Base-by-base conservation (phyloP, 345 rosid species). In the Lepidium africanum region DNA sequence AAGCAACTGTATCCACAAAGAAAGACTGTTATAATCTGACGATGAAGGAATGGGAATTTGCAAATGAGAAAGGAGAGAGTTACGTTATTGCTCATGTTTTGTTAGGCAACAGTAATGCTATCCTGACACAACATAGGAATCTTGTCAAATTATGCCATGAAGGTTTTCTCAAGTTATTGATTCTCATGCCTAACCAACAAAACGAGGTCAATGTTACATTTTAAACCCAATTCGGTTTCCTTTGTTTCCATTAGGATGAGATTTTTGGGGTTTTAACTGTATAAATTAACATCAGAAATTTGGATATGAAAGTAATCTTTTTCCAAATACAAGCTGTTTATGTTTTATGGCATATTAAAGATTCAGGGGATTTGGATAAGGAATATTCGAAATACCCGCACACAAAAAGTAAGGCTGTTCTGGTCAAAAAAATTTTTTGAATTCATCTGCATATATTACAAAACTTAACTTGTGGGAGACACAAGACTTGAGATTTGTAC, bases 21-120 rank as follows among this genome's bases (percentile, higher is more conserved):
- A 93, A 88, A 80, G 92, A 93, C 57, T 87, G 92, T 92, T 90
- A 90, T 80, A 69, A 67, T 32, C 79, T 93, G 64, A 59, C 98
- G 7, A 73, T 68, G 36, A 84, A 84, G 59, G 98, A 93, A 78
- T 93, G 97, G 97, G 80, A 88, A 72, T 88, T 86, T 53, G 98
- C 94, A 47, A 65, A 69, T 61, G 85, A 83, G 58, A 83, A 77
- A 62, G 89, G 94, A 53, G 87, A 80, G 12, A 59, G 76, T 60
- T 88, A 79, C 80, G 74, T 81, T 62, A 73, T 90, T 59, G 86
- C 82, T 14, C 96, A 80, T 72, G 92, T 89, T 42, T 79, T 88
- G 36, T 60, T 63, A 12, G 82, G 84, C 9, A 83, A 88, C 61
- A 76, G 49, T 23, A 59, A 67, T n/a, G 91, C 96, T 33, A 81